These are phyloP conservation scores for Viola odorata DNA, from an alignment of 345 rosid species.

Conservation along the genomic window DNA sequence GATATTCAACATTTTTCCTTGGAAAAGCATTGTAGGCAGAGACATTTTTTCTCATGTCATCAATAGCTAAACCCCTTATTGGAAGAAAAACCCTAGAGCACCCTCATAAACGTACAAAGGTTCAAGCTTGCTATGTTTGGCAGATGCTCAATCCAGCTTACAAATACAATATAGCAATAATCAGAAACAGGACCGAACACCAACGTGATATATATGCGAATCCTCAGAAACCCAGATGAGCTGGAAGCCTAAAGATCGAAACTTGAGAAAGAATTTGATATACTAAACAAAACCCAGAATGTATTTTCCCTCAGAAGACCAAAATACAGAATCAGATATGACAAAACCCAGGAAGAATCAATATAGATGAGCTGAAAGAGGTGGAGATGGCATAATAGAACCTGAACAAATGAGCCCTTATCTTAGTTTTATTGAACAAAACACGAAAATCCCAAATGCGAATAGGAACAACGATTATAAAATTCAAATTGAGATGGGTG, in stretches of 20 bases:
- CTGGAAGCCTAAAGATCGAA: constrained; percentile 6
- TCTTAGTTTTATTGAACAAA: constrained; percentile 1
- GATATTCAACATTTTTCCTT: constrained; percentile 23
- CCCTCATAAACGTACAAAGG: constrained; percentile 7
- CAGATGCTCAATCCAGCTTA: constrained; percentile 1
- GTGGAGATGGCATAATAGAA: not conserved
- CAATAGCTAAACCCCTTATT: constrained; percentile 19
- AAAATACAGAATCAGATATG: constrained; percentile 16
- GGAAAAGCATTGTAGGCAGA: constrained; percentile 19
- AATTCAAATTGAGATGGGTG: constrained; percentile 9
- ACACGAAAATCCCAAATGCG: constrained; percentile 2
- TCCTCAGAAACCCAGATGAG: not conserved
- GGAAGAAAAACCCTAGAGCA: constrained; percentile 18
- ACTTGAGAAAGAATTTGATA: constrained; percentile 12
- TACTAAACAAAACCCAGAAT: constrained; percentile 23
- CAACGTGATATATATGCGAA: not conserved
- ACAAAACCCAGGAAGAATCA: constrained; percentile 5
- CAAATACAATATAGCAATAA: not conserved
- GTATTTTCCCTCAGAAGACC: constrained; percentile 10
- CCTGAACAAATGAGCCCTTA: not conserved
- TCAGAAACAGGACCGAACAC: not conserved
- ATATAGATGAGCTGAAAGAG: not conserved
- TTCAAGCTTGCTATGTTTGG: constrained; percentile 7
- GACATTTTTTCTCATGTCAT: constrained; percentile 36
- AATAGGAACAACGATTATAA: not conserved